These are phyloP conservation scores for Fistulinella prunicolor DNA, from an alignment of 768 basidiomycete species.

Conservation along the genomic window DNA sequence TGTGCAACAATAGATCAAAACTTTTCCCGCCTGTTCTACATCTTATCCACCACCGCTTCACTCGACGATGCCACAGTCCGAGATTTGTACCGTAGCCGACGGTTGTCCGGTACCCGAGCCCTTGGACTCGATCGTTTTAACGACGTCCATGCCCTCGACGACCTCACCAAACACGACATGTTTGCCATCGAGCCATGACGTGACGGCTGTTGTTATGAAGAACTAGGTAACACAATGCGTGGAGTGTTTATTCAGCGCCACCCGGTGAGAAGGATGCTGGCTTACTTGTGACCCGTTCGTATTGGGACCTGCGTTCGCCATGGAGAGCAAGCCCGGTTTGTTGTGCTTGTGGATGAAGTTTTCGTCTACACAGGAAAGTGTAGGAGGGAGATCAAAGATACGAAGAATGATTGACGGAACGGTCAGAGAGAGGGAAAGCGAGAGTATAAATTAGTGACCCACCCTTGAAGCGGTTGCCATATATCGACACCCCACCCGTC, in stretches of 20 bases:
- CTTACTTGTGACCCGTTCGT: slow-evolving; percentile 74
- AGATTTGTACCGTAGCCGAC: slow-evolving; percentile 47
- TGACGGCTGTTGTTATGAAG: slow-evolving; percentile 84
- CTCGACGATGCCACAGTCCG: slow-evolving; percentile 49
- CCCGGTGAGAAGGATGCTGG: no score
- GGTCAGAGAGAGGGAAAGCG: no score
- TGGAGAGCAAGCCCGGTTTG: slow-evolving; percentile 65
- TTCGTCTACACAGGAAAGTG: slow-evolving; percentile 59
- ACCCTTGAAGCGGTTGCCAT: slow-evolving; percentile 67
- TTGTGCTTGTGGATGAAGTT: slow-evolving; percentile 78
- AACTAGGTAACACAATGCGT: slow-evolving; percentile 37
- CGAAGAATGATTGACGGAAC: no score
- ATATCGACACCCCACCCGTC: slow-evolving; percentile 80
- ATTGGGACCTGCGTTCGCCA: slow-evolving; percentile 79
- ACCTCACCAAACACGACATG: slow-evolving; percentile 85
- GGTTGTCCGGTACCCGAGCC: slow-evolving; percentile 29
- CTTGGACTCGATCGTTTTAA: slow-evolving; percentile 39
- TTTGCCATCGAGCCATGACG: slow-evolving; percentile 76
- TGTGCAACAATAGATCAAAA: background rate
- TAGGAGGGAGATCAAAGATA: no score
- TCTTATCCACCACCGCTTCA: slow-evolving; percentile 4
- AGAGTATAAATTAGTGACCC: slow-evolving; percentile 27
- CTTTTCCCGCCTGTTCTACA: background rate
- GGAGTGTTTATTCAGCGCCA: no score
- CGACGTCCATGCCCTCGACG: slow-evolving; percentile 40